phyloP scores from a whole-genome alignment of 2,329 filamentous ascomycete species.

The Blastomyces silverae region DNA sequence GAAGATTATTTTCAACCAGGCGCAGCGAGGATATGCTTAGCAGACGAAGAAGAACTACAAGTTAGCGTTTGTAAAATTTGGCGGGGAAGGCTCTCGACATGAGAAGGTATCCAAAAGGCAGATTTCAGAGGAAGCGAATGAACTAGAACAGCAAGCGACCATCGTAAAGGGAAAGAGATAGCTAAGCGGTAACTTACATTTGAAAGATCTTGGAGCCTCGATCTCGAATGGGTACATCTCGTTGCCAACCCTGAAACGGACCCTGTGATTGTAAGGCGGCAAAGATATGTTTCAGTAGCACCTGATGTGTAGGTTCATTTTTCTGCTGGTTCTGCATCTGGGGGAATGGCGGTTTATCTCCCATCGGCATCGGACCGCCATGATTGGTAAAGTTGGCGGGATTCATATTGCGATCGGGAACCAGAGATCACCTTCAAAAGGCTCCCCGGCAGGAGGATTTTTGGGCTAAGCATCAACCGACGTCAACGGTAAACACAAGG shows the following conservation, averaged over 20 bases:
- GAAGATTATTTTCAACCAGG: constrained; percentile 39
- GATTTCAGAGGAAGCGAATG: neutral
- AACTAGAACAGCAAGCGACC: neutral
- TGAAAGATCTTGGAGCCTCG: constrained; percentile 41
- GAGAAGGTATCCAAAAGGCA: neutral
- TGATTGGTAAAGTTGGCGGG: constrained; percentile 36
- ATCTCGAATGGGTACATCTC: constrained; percentile 35
- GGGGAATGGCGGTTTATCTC: constrained; percentile 28
- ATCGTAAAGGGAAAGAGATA: neutral
- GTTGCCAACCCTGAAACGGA: constrained; percentile 42
- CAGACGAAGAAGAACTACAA: neutral
- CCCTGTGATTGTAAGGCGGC: constrained; percentile 38
- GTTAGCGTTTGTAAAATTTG: constrained; percentile 2
- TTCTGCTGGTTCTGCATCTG: constrained; percentile 29
- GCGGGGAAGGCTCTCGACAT: neutral
- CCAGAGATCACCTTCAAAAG: constrained; percentile 24
- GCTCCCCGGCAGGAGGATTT: constrained; percentile 16
- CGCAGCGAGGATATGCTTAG: constrained; percentile 42
- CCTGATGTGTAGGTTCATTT: constrained; percentile 31
- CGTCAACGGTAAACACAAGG: neutral
- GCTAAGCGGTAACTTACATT: constrained; percentile 32
- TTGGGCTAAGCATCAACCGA: constrained; percentile 13
- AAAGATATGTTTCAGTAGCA: constrained; percentile 37
- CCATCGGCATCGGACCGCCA: constrained; percentile 33
- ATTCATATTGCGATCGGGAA: constrained; percentile 39